Evolutionary conservation across 2,329 filamentous ascomycete genomes (phyloP).

Genomic region (Curvularia eragrostidis): DNA sequence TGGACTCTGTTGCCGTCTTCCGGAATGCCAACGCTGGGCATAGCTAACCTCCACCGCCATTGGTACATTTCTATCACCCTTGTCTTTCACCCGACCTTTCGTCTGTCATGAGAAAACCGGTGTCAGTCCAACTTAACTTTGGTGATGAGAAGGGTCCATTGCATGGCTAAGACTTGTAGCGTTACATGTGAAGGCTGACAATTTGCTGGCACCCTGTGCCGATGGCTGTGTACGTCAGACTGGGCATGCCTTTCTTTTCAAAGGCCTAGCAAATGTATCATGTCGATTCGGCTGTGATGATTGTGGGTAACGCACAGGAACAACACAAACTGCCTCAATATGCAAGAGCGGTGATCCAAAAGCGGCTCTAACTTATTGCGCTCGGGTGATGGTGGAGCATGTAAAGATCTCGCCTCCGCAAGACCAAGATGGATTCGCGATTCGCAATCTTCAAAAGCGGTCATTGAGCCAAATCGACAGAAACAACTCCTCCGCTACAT

Average conservation of each 20-base stretch:
- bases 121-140: neutral
- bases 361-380: neutral
- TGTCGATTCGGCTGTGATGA: neutral
- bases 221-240: neutral
- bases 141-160: neutral
- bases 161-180: slow-evolving; percentile 17
- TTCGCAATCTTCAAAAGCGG: neutral
- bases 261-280: neutral
- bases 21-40: slow-evolving; percentile 34
- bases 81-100: neutral
- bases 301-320: neutral
- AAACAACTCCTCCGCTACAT: neutral
- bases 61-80: slow-evolving; percentile 11
- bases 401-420: neutral
- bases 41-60: slow-evolving; percentile 4
- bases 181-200: neutral
- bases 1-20: slow-evolving; percentile 29
- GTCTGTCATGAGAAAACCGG: neutral
- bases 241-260: neutral
- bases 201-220: neutral
- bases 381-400: neutral
- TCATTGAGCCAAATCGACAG: neutral
- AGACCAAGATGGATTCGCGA: neutral
- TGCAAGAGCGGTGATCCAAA: neutral
- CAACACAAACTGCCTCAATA: neutral